Evolutionary conservation across 768 basidiomycete species (phyloP).

Genomic region (Daedaleopsis nitida): DNA sequence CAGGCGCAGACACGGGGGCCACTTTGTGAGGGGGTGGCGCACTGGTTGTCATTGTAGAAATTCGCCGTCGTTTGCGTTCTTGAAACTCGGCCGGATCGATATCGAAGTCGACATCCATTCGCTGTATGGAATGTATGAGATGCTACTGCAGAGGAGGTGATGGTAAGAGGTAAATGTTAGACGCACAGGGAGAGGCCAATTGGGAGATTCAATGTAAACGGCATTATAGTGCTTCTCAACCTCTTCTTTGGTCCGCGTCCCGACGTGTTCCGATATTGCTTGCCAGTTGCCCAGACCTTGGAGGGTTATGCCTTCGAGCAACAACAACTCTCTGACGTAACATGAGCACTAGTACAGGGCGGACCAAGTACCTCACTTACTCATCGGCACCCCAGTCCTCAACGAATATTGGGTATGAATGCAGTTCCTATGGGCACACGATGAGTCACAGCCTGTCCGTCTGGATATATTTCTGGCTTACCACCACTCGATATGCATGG

Average conservation of each 20-base stretch:
- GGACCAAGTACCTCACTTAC: slow-evolving; percentile 44
- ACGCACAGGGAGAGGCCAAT: slow-evolving; percentile 83
- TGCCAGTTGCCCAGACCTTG: slow-evolving; percentile 97
- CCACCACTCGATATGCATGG: slow-evolving; percentile 92
- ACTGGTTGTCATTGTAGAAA: slow-evolving; percentile 74
- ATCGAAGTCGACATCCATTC: slow-evolving; percentile 62
- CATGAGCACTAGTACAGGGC: background rate
- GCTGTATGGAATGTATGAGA: slow-evolving; percentile 22
- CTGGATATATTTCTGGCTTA: slow-evolving; percentile 34
- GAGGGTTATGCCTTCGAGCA: slow-evolving; percentile 84
- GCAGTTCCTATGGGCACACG: slow-evolving; percentile 70
- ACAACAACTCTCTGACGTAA: slow-evolving; percentile 73
- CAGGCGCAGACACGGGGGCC: slow-evolving; percentile 86
- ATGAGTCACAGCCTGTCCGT: slow-evolving; percentile 23
- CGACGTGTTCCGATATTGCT: slow-evolving; percentile 93
- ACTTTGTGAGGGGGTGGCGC: slow-evolving; percentile 63
- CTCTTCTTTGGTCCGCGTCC: slow-evolving; percentile 92
- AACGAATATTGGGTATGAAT: slow-evolving; percentile 94
- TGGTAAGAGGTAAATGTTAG: slow-evolving; percentile 1
- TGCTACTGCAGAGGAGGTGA: background rate
- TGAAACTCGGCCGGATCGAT: slow-evolving; percentile 85
- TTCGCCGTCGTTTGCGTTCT: slow-evolving; percentile 83
- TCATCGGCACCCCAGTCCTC: slow-evolving; percentile 99
- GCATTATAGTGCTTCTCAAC: slow-evolving; percentile 86
- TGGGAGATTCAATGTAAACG: slow-evolving; percentile 75